phyloP scores from a whole-genome alignment of 495 filamentous ascomycete species.

The Lepidopterella palustris region DNA sequence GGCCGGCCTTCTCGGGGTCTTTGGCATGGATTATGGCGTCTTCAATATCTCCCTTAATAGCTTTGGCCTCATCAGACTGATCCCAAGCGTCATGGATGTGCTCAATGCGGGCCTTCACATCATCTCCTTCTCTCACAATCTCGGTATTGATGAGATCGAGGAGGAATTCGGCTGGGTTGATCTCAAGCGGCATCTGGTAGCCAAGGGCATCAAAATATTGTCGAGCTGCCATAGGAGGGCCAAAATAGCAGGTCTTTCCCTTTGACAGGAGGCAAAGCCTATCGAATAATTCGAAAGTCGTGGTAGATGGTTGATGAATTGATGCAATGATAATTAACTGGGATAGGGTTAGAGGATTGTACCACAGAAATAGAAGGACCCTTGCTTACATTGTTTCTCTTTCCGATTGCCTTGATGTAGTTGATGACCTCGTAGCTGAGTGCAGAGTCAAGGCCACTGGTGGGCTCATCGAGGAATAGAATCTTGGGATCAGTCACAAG shows the following conservation, averaged over 20 bases:
- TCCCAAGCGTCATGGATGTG: slow-evolving; percentile 44
- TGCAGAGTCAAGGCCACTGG: slow-evolving; percentile 36
- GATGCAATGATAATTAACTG: slow-evolving; percentile 67
- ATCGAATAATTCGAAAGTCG: slow-evolving; percentile 71
- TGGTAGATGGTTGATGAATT: slow-evolving; percentile 75
- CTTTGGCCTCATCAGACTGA: slow-evolving; percentile 22
- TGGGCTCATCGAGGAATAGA: slow-evolving; percentile 36
- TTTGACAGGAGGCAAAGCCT: slow-evolving; percentile 65
- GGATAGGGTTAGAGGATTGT: slow-evolving; percentile 7
- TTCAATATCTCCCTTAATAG: not conserved
- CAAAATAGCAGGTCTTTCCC: slow-evolving; percentile 64
- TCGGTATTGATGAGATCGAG: slow-evolving; percentile 71
- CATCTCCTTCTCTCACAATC: slow-evolving; percentile 47
- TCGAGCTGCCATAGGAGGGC: slow-evolving; percentile 46
- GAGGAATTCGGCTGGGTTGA: slow-evolving; percentile 72
- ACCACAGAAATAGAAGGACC: not conserved
- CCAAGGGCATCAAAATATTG: slow-evolving; percentile 55
- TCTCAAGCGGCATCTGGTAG: slow-evolving; percentile 53
- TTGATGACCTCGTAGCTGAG: slow-evolving; percentile 64
- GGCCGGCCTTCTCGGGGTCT: no score
- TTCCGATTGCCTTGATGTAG: slow-evolving; percentile 55
- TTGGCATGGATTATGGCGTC: no score
- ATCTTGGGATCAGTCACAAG: slow-evolving; percentile 32
- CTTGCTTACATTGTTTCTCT: slow-evolving; percentile 55
- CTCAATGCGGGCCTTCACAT: slow-evolving; percentile 36